These are phyloP conservation scores for Cordyceps pruinosa DNA, from an alignment of 2,329 filamentous ascomycete species.

Conservation along the genomic window DNA sequence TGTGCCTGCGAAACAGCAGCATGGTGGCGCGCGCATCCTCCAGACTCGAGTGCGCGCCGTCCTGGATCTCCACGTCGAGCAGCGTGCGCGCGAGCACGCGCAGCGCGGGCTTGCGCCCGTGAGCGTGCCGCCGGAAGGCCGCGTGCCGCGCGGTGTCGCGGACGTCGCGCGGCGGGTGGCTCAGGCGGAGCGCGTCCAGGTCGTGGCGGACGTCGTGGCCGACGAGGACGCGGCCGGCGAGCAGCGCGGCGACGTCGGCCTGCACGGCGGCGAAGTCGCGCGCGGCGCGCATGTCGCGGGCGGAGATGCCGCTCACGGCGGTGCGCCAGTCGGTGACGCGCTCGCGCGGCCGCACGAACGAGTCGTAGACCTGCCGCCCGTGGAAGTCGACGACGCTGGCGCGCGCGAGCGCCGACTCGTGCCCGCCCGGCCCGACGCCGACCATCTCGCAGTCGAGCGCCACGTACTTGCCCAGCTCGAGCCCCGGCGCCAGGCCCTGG, in stretches of 20 bases:
- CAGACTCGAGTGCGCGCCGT: constrained; percentile 57
- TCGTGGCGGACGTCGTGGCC: constrained; percentile 81
- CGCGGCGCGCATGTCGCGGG: constrained; percentile 63
- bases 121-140: constrained; percentile 62
- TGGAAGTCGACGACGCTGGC: constrained; percentile 93
- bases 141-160: constrained; percentile 77
- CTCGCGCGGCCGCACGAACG: constrained; percentile 73
- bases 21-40: constrained; percentile 85
- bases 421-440: constrained; percentile 64
- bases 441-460: constrained; percentile 99
- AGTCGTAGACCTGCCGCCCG: constrained; percentile 88
- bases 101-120: constrained; percentile 63
- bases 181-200: constrained; percentile 67
- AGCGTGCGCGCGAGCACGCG: constrained; percentile 50
- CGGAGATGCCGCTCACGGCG: constrained; percentile 71
- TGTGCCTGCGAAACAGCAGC: constrained; percentile 77
- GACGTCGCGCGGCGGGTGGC: constrained; percentile 69
- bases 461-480: constrained; percentile 81
- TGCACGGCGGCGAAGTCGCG: constrained; percentile 73
- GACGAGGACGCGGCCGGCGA: constrained; percentile 66
- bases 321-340: constrained; percentile 88
- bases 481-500: constrained; percentile 51
- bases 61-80: constrained; percentile 56
- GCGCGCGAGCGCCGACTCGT: constrained; percentile 72
- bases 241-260: constrained; percentile 57